Base-by-base conservation (phyloP, 2,329 filamentous ascomycete species). In the Davidsoniella australis region DNA sequence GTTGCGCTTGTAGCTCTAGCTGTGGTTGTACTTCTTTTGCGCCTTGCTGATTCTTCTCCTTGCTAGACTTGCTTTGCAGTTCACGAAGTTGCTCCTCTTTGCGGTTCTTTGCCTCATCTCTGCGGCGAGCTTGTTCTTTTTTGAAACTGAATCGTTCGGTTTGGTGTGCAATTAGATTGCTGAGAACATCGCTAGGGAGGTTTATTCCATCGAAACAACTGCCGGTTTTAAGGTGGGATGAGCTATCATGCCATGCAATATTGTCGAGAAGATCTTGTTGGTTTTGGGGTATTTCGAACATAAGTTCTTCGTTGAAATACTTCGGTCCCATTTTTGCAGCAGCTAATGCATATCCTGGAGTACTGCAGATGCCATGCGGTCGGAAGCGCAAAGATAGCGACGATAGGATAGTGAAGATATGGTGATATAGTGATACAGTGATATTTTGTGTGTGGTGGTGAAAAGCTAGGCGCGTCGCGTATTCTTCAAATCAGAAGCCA, bases 121-220 rank as follows among this genome's bases (percentile, higher is more conserved):
- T 33, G 29, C 29, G 29, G 29, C 29, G 29, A 10, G 17, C 29
- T 5, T 42, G 12, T 48, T 42, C 16, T 29, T 29, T 37, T 16
- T 38, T 24, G 5, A 9, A 24, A 12, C 23, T 47, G 29, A 24
- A 37, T 9, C 18, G 43, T 24, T 29, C 17, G 24, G 8, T 39
- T 43, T 38, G 33, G 12, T 49, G 41, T 5, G 33, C 26, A n/a
- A 52, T 26, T 14, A 52, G 20, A 24, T 52, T 48, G 5, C 24
- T 8, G 10, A 52, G 20, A 2, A 48, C 45, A 5, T n/a, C 18
- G 14, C 33, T 8, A 7, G 50, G 50, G 5, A 52, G 46, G 18
- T 47, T 18, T 24, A 52, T 39, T 6, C 42, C 50, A 8, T 52
- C 50, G 5, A 48, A 38, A 17, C 23, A n/a, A 9, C 20, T n/a